A percentile compares a stretch with the other conserved stretches of the same genome.
Evolutionary conservation across 768 basidiomycete species (phyloP).

Genomic region (Boletus subcaerulescens): DNA sequence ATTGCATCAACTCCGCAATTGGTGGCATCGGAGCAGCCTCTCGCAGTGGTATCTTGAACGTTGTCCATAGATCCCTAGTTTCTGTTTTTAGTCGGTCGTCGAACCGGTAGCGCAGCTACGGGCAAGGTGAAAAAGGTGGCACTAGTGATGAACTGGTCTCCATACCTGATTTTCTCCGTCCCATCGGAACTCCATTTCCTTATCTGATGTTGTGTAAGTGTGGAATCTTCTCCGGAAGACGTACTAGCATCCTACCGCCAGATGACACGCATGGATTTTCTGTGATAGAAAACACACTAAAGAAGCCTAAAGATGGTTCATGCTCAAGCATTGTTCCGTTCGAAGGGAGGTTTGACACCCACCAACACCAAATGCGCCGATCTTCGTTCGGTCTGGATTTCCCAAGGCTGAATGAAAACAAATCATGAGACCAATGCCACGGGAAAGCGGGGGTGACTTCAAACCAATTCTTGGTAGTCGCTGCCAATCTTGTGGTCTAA

Average conservation of each 20-base stretch:
- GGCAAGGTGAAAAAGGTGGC: not conserved
- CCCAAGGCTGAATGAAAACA: not conserved
- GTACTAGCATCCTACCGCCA: conserved; percentile 44
- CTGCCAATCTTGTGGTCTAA: not conserved
- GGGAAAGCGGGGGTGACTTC: not conserved
- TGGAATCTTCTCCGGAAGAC: not conserved
- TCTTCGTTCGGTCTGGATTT: not conserved
- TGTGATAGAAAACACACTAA: conserved; percentile 75
- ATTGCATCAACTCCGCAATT: conserved; percentile 82
- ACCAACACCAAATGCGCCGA: conserved; percentile 3
- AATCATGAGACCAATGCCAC: not conserved
- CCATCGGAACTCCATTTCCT: conserved; percentile 1
- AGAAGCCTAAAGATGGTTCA: conserved; percentile 50
- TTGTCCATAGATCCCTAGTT: conserved; percentile 58
- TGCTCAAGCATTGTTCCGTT: not conserved
- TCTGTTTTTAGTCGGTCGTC: not conserved
- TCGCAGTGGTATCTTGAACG: conserved; percentile 81
- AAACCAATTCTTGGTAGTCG: conserved; percentile 1
- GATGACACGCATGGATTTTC: conserved; percentile 77
- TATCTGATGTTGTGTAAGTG: not conserved
- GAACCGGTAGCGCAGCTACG: not conserved
- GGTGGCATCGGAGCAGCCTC: conserved; percentile 72
- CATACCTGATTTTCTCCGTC: not conserved
- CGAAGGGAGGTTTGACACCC: not conserved
- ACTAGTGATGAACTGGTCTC: not conserved